phyloP scores from a whole-genome alignment of 169 alveolate genomes.

The Eimeria sp. region DNA sequence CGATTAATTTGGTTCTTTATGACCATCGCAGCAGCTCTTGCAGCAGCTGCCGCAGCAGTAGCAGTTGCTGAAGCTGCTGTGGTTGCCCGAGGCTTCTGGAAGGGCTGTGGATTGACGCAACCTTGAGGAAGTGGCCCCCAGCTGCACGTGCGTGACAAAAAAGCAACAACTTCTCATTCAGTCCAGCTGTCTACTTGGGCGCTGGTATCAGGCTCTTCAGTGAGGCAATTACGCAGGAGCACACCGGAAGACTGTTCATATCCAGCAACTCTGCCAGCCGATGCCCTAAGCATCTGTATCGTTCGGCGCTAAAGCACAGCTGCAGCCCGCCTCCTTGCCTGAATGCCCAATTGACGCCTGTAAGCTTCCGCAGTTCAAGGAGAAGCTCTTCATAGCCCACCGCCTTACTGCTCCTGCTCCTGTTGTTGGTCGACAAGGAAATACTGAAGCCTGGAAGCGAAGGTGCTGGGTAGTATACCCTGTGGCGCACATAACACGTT shows the following conservation, averaged over 20 bases:
- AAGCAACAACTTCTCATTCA: neutral
- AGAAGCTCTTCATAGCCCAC: slow-evolving; percentile 42
- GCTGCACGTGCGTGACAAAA: neutral
- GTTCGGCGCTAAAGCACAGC: neutral
- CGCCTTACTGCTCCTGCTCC: neutral
- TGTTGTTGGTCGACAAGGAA: slow-evolving; percentile 18
- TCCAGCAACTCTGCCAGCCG: neutral
- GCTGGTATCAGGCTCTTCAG: neutral
- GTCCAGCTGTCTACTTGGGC: neutral
- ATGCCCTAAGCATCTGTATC: neutral
- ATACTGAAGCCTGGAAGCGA: slow-evolving; percentile 41
- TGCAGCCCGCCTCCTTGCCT: slow-evolving; percentile 14
- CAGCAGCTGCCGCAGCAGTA: slow-evolving; percentile 30
- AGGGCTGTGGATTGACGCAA: slow-evolving; percentile 46
- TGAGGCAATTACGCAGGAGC: neutral
- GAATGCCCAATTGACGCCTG: slow-evolving; percentile 65
- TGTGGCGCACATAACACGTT: neutral
- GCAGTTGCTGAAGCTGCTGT: slow-evolving; percentile 23
- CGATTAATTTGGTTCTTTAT: neutral
- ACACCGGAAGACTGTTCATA: neutral
- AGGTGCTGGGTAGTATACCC: slow-evolving; percentile 68
- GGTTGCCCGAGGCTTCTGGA: neutral
- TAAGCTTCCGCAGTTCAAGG: slow-evolving; percentile 40
- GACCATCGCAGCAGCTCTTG: neutral
- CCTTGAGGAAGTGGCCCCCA: slow-evolving; percentile 62